phyloP scores from a whole-genome alignment of 495 filamentous ascomycete species.

The Xylaria sp. region DNA sequence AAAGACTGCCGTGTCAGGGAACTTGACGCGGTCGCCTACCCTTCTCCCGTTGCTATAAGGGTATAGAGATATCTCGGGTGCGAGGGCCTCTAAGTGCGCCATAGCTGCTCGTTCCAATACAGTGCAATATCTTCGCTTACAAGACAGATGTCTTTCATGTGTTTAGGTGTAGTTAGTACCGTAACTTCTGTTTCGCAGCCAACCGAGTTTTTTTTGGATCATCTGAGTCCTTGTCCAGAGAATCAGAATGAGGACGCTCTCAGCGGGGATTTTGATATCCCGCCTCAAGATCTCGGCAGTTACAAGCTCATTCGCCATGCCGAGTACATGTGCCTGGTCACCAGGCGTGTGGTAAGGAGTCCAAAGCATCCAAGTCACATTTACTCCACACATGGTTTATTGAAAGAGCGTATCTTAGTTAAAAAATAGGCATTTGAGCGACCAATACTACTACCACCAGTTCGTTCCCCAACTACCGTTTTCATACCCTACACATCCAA shows the following conservation, averaged over 20 bases:
- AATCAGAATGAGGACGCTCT: neutral
- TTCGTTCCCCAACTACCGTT: conserved; percentile 39
- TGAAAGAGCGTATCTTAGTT: neutral
- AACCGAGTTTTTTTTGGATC: neutral
- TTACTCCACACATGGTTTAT: neutral
- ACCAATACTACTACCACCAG: neutral
- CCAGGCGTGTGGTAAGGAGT: neutral
- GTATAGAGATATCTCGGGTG: conserved; percentile 44
- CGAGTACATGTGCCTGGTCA: neutral
- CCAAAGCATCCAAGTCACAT: neutral
- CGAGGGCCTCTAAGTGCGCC: conserved; percentile 55
- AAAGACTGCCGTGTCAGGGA: conserved; percentile 56
- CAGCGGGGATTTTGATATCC: conserved; percentile 4
- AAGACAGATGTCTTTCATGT: neutral
- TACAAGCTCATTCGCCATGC: neutral
- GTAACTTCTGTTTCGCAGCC: neutral
- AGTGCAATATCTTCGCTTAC: conserved; percentile 19
- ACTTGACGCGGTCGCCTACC: conserved; percentile 48
- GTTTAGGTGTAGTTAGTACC: neutral
- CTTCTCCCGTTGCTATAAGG: conserved; percentile 46
- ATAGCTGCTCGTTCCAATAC: conserved; percentile 34
- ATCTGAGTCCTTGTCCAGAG: neutral
- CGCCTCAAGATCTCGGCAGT: conserved; percentile 14
- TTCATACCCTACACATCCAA: neutral
- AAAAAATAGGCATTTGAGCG: neutral